Evolutionary conservation across 768 basidiomycete genomes (phyloP), one percentile per base, ranked within the genome.

Genomic region (Dictyophora rubrovolvata): DNA sequence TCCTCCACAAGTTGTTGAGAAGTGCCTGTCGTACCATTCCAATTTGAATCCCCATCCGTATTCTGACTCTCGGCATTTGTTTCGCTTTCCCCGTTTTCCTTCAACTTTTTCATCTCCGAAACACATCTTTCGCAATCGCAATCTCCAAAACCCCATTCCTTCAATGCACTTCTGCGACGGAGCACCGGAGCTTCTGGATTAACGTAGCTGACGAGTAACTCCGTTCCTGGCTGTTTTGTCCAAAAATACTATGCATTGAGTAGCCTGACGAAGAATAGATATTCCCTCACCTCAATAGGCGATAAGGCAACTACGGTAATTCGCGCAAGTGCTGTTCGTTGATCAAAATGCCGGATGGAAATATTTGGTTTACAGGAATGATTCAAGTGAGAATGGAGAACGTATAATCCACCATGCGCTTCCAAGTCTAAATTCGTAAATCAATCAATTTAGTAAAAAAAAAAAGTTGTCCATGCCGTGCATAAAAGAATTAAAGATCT

Each of bases 381-480:
- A 70, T 95, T 96, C 33, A 94, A 69, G 64, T 93, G 89, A 1
- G 91, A 86, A 68, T 94, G 91, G 5, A 93, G 77, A 20, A 78
- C 79, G 71, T 93, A 95, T 10, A 95, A 74, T 1, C 91, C 92
- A 1, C 90, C 91, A 56, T 93, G 89, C 1, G 86, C 81, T 71
- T 93, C 92, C 54, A 93, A 74, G 66, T 93, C 86, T 86, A 54
- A 7, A 10, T 46, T 21, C 7, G 34, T 21, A 17, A 37, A 18
- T 42, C 48, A 16, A 50, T 49, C 46, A 46, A 42, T 42, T 21
- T 18, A 60, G 56, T 20, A 47, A 50, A 59, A 36, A 56, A n/a
- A n/a, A n/a, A n/a, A n/a, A n/a, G n/a, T n/a, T 54, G 48, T 50
- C 37, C n/a, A n/a, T n/a, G n/a, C n/a, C n/a, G n/a, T n/a, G 20